Conservation (phyloP, 2,329 filamentous ascomycete genomes). For the Myriosclerotinia duriaeana region DNA sequence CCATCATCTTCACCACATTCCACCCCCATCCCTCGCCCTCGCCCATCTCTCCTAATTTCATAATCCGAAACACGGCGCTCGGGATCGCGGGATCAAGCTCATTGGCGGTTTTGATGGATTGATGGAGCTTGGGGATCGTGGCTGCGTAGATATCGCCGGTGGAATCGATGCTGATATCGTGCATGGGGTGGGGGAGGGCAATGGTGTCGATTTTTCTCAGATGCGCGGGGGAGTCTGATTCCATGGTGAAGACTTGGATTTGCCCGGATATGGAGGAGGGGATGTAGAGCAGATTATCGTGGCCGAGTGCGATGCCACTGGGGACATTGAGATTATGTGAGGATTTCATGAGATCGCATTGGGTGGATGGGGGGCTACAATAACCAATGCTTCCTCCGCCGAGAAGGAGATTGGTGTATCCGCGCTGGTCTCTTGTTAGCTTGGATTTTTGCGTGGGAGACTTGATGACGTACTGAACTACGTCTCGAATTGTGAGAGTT, state of each 20-base stretch:
- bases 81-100: slow-evolving; percentile 31
- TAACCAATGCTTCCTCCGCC: slow-evolving; percentile 40
- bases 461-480: slow-evolving; percentile 29
- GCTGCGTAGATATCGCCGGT: slow-evolving; percentile 43
- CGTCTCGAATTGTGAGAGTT: slow-evolving; percentile 42
- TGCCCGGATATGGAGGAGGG: slow-evolving; percentile 33
- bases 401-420: slow-evolving; percentile 24
- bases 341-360: slow-evolving; percentile 37
- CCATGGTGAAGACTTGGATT: slow-evolving; percentile 27
- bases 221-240: neutral
- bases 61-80: slow-evolving; percentile 36
- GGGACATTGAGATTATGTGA: slow-evolving; percentile 36
- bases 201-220: slow-evolving; percentile 37
- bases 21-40: slow-evolving; percentile 29
- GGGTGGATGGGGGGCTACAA: slow-evolving; percentile 31
- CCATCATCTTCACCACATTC: slow-evolving; percentile 39
- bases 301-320: slow-evolving; percentile 41
- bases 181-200: slow-evolving; percentile 37
- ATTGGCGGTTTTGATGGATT: slow-evolving; percentile 31
- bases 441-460: neutral
- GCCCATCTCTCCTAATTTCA: slow-evolving; percentile 25
- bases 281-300: slow-evolving; percentile 42
- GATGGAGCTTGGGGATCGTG: slow-evolving; percentile 38
- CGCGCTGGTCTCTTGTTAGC: slow-evolving; percentile 30
- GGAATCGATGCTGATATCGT: slow-evolving; percentile 42